These are phyloP conservation scores for Chlorella sp. DNA, from an alignment of 139 green algal species.

Conservation along the genomic window DNA sequence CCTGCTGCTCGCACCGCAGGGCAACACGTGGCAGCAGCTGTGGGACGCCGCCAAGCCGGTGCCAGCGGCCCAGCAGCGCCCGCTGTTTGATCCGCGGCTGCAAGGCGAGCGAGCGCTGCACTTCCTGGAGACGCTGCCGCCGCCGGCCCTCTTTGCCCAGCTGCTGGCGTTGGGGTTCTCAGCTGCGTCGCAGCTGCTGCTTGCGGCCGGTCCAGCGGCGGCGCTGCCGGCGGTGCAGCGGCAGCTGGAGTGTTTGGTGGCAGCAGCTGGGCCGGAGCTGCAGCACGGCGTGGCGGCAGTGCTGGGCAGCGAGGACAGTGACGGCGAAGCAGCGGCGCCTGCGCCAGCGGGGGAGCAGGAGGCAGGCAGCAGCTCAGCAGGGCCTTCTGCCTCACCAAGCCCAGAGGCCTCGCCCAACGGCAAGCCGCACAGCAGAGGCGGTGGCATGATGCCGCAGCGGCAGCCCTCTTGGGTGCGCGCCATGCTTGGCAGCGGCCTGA, in stretches of 20 bases:
- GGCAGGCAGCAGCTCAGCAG: not conserved
- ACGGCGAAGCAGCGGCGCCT: not conserved
- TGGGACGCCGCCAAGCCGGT: conserved; percentile 67
- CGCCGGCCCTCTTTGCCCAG: conserved; percentile 61
- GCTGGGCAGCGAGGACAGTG: no score
- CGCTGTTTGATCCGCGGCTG: conserved; percentile 72
- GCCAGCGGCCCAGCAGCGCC: conserved; percentile 68
- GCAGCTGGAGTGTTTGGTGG: conserved; percentile 38
- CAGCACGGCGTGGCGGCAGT: not conserved
- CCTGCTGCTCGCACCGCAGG: not conserved
- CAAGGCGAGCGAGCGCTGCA: conserved; percentile 86
- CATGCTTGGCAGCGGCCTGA: not conserved
- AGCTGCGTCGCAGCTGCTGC: conserved; percentile 60
- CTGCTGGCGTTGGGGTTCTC: conserved; percentile 66
- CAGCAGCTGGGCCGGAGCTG: not conserved
- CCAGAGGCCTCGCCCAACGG: no score
- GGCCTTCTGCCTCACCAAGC: no score
- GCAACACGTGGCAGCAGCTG: conserved; percentile 66
- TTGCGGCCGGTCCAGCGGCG: conserved; percentile 36
- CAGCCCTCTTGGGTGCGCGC: not conserved
- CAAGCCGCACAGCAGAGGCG: no score
- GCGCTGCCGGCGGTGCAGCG: conserved; percentile 55
- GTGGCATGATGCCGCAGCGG: not conserved
- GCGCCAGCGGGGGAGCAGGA: not conserved
- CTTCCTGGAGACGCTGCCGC: conserved; percentile 77